Percentiles rank a stretch among this genome's conserved stretches.
Conservation (phyloP, 192 early-diverging fungal genomes). For the Haplosporangium gracile region DNA sequence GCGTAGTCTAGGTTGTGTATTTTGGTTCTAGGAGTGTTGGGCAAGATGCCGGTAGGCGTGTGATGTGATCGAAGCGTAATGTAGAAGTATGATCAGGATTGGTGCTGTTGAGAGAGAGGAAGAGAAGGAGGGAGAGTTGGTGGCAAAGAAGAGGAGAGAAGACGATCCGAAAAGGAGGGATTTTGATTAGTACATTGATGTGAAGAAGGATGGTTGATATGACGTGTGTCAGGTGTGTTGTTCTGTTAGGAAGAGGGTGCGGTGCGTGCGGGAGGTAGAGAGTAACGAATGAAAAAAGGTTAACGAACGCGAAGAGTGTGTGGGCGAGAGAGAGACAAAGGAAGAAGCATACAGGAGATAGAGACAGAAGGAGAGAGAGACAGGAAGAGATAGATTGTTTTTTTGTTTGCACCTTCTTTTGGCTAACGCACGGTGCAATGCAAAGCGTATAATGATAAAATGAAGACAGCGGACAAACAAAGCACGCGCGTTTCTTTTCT, state of each 20-base stretch:
- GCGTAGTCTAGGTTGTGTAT: not conserved
- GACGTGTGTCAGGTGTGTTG: not conserved
- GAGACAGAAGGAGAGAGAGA: conserved; percentile 24
- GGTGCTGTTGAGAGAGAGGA: not conserved
- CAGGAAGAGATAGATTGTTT: not conserved
- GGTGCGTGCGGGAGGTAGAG: not conserved
- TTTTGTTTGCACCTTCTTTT: not conserved
- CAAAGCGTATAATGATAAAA: conserved; percentile 2
- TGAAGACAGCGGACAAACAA: not conserved
- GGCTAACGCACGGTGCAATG: conserved; percentile 26
- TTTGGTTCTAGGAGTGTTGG: no score
- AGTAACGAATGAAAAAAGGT: not conserved
- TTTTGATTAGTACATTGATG: conserved; percentile 2
- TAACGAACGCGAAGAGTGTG: not conserved
- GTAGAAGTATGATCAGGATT: not conserved
- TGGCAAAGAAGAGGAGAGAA: not conserved
- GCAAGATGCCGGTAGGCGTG: not conserved
- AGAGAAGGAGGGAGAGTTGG: not conserved
- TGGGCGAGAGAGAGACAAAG: not conserved
- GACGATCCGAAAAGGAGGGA: not conserved
- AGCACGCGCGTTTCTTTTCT: not conserved
- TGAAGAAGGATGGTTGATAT: not conserved
- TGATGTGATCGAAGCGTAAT: not conserved
- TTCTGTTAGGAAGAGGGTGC: not conserved
- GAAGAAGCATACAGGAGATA: conserved; percentile 17